Conservation (phyloP, 2,329 filamentous ascomycete genomes). For the Alternaria sp. region DNA sequence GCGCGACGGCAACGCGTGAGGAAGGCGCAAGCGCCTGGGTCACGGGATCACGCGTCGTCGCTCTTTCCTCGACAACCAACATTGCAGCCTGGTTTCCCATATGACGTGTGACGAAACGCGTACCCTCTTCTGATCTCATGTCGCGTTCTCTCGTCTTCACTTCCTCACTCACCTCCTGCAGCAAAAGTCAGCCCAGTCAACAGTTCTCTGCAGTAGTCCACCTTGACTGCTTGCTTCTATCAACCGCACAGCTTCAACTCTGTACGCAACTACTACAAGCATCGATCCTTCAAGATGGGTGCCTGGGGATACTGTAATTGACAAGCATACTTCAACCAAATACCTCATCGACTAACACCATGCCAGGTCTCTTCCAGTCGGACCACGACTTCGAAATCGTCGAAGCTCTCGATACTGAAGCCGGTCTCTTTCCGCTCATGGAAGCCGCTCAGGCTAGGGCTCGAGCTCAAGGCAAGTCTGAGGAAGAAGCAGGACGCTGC, state of each 20-base stretch:
- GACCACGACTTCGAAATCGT: constrained; percentile 21
- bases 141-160: background rate
- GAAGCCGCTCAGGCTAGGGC: constrained; percentile 13
- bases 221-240: background rate
- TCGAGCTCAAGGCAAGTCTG: constrained; percentile 16
- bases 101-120: background rate
- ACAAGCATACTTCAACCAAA: background rate
- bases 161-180: background rate
- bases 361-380: constrained; percentile 27
- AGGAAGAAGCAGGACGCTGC: constrained; percentile 1
- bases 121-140: background rate
- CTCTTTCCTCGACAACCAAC: background rate
- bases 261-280: too few species aligned
- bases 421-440: constrained; percentile 19
- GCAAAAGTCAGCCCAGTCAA: background rate
- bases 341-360: background rate
- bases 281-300: constrained; percentile 14
- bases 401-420: constrained; percentile 14
- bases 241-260: too few species aligned
- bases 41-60: background rate
- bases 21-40: background rate
- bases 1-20: background rate
- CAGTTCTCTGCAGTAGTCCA: background rate
- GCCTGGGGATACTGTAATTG: constrained; percentile 21
- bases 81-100: background rate